These are phyloP conservation scores for Lachnellula willkommii DNA, from an alignment of 2,329 filamentous ascomycete genomes.

Conservation along the genomic window DNA sequence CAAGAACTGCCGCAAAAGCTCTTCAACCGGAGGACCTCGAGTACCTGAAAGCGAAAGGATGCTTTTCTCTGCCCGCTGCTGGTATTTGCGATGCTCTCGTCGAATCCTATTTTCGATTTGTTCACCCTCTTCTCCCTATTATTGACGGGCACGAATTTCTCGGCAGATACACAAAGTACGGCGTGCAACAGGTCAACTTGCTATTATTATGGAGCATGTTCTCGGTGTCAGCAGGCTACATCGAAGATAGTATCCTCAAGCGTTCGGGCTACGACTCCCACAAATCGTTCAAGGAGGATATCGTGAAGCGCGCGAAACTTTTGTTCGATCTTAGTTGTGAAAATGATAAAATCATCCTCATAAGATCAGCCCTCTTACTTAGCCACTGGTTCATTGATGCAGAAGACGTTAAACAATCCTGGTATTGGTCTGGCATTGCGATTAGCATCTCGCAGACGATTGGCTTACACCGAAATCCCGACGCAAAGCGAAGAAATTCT, in stretches of 20 bases:
- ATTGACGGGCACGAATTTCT: conserved; percentile 31
- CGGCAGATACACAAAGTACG: conserved; percentile 22
- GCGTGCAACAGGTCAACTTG: conserved; percentile 30
- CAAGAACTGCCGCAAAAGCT: neutral
- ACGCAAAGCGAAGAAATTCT: neutral
- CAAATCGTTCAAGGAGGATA: conserved; percentile 34
- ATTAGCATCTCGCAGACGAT: conserved; percentile 39
- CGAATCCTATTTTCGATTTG: conserved; percentile 33
- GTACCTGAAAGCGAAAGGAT: conserved; percentile 32
- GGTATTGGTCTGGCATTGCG: conserved; percentile 43
- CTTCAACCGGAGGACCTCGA: conserved; percentile 19
- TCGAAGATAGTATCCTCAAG: neutral
- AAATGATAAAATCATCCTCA: conserved; percentile 35
- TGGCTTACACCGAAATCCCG: conserved; percentile 35
- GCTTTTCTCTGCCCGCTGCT: conserved; percentile 30
- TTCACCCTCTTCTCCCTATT: conserved; percentile 35
- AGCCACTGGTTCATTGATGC: conserved; percentile 38
- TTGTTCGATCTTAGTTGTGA: conserved; percentile 33
- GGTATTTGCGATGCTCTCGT: conserved; percentile 30
- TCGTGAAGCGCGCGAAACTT: conserved; percentile 35
- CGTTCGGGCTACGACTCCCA: conserved; percentile 21
- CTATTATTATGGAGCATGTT: conserved; percentile 36
- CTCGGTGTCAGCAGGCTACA: conserved; percentile 22
- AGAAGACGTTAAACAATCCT: conserved; percentile 37
- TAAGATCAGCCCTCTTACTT: conserved; percentile 39